Evolutionary conservation across 2,329 filamentous ascomycete species (phyloP), one percentile per base, ranked within the genome.

Genomic region (Pseudogymnoascus sp.): DNA sequence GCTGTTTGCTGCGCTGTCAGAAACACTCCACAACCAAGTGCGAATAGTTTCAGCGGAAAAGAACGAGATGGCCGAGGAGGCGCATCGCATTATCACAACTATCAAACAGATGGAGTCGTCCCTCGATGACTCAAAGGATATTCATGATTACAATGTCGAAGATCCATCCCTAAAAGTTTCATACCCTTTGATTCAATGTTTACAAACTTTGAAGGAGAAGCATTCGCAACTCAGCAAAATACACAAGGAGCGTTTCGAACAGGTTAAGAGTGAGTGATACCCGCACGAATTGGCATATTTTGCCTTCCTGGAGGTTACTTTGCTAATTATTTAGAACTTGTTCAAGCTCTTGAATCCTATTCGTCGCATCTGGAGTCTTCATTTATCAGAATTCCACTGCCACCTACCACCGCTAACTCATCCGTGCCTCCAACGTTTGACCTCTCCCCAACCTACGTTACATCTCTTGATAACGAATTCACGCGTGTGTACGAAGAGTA

Each of bases 401-500:
- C 94, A 1, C 93, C 93, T 0, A 92, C 89, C 2, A 85, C 84
- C 1, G 85, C 88, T 4, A 89, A 91, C 67, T 85, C 90, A 51
- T 86, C 87, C 10, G 81, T 96, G 39, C 85, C 92, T 0, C 85
- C 91, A 2, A 89, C 83, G 60, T 97, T 99, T 74, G 92, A 97
- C 70, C 85, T 99, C n/a, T 97, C 93, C 0, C 86, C 90, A 0
- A 82, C 88, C 4, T 99, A 97, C 71, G 90, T 97, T 61, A 85
- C 90, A 65, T 86, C 88, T 63, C 84, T 99, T 17, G 93, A 99
- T 73, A 81, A 83, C 61, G 94, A 99, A 75, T 99, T 97, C 72
- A 91, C 91, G 9, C 86, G 92, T 64, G 91, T 99, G 17, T 97
- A 97, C 75, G 92, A 97, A 71, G 95, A 99, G 77, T 99, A 97